These are phyloP conservation scores for Filobasidium floriforme DNA, from an alignment of 768 basidiomycete species.

Conservation along the genomic window DNA sequence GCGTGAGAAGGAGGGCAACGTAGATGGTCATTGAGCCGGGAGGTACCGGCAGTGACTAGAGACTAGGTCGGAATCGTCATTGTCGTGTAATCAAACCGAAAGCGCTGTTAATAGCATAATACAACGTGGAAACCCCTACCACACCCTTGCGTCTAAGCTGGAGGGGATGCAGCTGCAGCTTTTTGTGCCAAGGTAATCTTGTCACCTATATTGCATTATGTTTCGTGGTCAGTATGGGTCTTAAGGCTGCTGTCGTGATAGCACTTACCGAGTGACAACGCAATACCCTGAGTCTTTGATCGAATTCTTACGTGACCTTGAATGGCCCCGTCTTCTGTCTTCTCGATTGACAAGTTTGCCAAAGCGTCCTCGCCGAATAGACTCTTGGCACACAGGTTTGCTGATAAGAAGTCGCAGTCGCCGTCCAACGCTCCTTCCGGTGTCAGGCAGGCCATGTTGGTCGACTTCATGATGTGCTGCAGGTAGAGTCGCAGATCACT, in stretches of 20 bases:
- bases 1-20: slow-evolving; percentile 42
- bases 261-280: slow-evolving; percentile 70
- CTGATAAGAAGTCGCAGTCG: slow-evolving; percentile 93
- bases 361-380: slow-evolving; percentile 96
- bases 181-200: slow-evolving; percentile 41
- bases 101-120: background rate
- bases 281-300: slow-evolving; percentile 96
- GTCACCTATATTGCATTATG: slow-evolving; percentile 25
- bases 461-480: slow-evolving; percentile 87
- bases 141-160: background rate
- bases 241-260: background rate
- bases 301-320: slow-evolving; percentile 92
- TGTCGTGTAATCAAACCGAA: background rate
- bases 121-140: background rate
- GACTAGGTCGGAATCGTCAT: background rate
- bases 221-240: background rate
- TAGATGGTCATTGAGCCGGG: background rate
- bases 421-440: slow-evolving; percentile 80
- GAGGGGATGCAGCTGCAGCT: slow-evolving; percentile 12
- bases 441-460: slow-evolving; percentile 95
- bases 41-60: no score
- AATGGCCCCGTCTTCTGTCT: slow-evolving; percentile 69
- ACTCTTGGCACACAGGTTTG: slow-evolving; percentile 92
- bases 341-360: slow-evolving; percentile 87
- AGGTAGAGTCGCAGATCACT: slow-evolving; percentile 85